These are phyloP conservation scores for Malus hybrid DNA, from an alignment of 331 rosid species.

Conservation along the genomic window DNA sequence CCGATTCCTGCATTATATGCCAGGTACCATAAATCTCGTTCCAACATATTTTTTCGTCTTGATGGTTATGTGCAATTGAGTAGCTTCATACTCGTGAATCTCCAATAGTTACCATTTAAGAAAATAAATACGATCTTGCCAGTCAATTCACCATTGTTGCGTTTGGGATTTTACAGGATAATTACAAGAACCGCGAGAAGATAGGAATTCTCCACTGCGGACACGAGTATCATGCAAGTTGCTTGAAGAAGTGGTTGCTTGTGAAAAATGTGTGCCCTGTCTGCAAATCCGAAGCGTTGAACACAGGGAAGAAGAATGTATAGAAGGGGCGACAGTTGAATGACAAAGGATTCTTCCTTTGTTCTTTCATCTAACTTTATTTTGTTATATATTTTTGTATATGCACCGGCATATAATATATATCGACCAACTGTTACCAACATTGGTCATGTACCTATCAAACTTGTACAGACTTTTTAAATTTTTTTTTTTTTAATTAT, in stretches of 20 bases:
- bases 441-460: conserved; percentile 40
- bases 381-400: conserved; percentile 53
- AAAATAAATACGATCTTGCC: neutral
- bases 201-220: conserved; percentile 68
- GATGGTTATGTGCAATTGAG: neutral
- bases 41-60: neutral
- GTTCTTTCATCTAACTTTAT: conserved; percentile 13
- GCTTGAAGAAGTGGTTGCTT: conserved; percentile 80
- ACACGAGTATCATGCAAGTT: conserved; percentile 69
- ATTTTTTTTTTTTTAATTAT: no score
- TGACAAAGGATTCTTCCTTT: neutral
- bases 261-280: conserved; percentile 80
- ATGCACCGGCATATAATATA: conserved; percentile 52
- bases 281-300: conserved; percentile 87
- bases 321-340: conserved; percentile 10
- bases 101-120: neutral
- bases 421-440: conserved; percentile 37
- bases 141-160: neutral
- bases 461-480: conserved; percentile 56
- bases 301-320: conserved; percentile 22
- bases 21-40: conserved; percentile 46
- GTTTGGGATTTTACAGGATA: conserved; percentile 42
- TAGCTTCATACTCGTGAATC: neutral
- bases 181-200: conserved; percentile 55
- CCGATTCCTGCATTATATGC: conserved; percentile 69